Conservation (phyloP, 768 basidiomycete species). For the Podaxis pistillaris region DNA sequence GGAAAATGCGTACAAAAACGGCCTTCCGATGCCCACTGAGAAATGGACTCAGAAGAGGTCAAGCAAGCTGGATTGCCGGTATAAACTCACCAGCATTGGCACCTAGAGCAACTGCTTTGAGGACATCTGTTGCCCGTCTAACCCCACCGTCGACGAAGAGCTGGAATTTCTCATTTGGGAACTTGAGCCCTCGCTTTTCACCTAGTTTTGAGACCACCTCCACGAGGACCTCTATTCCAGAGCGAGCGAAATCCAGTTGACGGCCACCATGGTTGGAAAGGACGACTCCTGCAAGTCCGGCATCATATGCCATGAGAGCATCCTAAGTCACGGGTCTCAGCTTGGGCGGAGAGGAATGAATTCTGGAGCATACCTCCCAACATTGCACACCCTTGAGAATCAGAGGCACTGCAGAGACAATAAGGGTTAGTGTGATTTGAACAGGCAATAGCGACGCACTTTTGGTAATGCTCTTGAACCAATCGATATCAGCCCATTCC, state of each 20-base stretch:
- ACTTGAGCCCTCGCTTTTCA: constrained; percentile 60
- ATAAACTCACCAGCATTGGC: constrained; percentile 70
- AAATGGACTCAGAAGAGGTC: background rate
- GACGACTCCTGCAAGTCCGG: constrained; percentile 70
- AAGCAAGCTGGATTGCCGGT: background rate
- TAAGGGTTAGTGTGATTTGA: background rate
- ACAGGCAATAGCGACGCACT: constrained; percentile 47
- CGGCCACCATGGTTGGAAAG: constrained; percentile 88
- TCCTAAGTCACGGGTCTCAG: constrained; percentile 42
- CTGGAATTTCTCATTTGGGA: constrained; percentile 80
- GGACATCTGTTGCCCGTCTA: constrained; percentile 82
- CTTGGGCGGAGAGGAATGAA: background rate
- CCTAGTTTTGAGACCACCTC: constrained; percentile 78
- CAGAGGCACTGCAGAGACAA: constrained; percentile 65
- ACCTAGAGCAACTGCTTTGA: constrained; percentile 86
- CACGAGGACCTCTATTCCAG: constrained; percentile 86
- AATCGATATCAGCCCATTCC: constrained; percentile 81
- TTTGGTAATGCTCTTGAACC: constrained; percentile 78
- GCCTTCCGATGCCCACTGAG: constrained; percentile 77
- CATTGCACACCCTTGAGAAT: constrained; percentile 89
- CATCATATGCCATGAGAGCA: constrained; percentile 80
- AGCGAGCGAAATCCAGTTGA: constrained; percentile 78
- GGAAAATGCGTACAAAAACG: constrained; percentile 87
- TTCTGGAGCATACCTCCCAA: constrained; percentile 57
- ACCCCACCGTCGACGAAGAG: constrained; percentile 96